Percentiles rank a stretch among this genome's conserved stretches.
These are phyloP conservation scores for Diaporthe australafricana DNA, from an alignment of 2,329 filamentous ascomycete genomes.

Conservation along the genomic window DNA sequence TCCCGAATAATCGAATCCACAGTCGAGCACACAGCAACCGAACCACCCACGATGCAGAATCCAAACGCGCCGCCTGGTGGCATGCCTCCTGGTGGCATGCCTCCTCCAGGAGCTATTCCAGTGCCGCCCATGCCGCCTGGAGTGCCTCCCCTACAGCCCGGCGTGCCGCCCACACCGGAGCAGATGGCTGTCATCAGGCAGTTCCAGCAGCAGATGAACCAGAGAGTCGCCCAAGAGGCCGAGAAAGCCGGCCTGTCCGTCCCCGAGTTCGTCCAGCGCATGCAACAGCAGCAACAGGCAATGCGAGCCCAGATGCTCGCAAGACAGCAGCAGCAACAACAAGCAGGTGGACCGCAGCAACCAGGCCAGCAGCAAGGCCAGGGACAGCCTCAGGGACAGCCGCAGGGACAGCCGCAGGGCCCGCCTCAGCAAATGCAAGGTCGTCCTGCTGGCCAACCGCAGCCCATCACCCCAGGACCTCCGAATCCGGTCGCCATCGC, in stretches of 20 bases:
- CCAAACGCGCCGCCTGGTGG: conserved; percentile 33
- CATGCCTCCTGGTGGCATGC: conserved; percentile 37
- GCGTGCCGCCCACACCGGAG: conserved; percentile 69
- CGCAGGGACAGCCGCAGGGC: conserved; percentile 48
- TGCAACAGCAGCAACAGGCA: conserved; percentile 67
- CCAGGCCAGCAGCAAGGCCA: conserved; percentile 41
- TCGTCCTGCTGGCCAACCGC: conserved; percentile 63
- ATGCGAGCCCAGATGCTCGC: conserved; percentile 56
- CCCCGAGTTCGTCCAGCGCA: conserved; percentile 82
- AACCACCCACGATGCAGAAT: conserved; percentile 26
- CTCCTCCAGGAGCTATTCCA: conserved; percentile 32
- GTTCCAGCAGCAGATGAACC: conserved; percentile 66
- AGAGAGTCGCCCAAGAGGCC: conserved; percentile 84
- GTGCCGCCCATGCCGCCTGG: conserved; percentile 41
- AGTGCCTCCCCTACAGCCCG: conserved; percentile 42
- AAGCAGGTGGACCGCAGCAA: conserved; percentile 40
- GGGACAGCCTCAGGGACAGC: conserved; percentile 44
- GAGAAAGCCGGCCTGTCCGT: conserved; percentile 86
- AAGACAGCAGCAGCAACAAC: conserved; percentile 51
- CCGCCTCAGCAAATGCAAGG: conserved; percentile 49
- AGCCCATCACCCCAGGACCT: conserved; percentile 80
- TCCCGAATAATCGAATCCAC: background rate
- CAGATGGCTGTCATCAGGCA: conserved; percentile 75
- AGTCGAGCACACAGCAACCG: background rate
- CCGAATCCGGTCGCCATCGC: conserved; percentile 91